phyloP scores from a whole-genome alignment of 257 asterid genomes.

The Mentha longifolia region DNA sequence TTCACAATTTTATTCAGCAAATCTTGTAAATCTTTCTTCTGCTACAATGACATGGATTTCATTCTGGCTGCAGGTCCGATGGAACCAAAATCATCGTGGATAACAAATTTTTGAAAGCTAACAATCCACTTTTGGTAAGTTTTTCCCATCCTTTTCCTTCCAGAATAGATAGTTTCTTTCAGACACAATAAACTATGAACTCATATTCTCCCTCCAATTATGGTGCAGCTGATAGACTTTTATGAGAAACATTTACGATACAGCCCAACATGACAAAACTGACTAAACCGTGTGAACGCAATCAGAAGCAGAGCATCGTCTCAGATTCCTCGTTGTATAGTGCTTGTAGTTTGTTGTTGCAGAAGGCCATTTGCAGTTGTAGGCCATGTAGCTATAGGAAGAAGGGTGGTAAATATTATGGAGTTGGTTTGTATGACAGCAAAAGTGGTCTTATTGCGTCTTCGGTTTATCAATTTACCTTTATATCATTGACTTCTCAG shows the following conservation, averaged over 20 bases:
- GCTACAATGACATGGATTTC: constrained; percentile 20
- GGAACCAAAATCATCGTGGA: constrained; percentile 83
- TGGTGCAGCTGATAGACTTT: constrained; percentile 77
- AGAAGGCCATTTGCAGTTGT: constrained; percentile 31
- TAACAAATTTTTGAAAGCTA: constrained; percentile 82
- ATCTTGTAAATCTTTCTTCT: constrained; percentile 10
- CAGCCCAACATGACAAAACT: constrained; percentile 43
- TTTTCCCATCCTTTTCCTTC: background rate
- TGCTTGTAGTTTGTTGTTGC: constrained; percentile 46
- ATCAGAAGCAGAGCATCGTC: constrained; percentile 24
- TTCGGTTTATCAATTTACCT: constrained; percentile 30
- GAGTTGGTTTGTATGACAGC: constrained; percentile 30
- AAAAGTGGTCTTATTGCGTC: constrained; percentile 8
- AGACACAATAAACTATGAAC: no score
- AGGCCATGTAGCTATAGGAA: constrained; percentile 38
- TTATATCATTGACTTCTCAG: background rate
- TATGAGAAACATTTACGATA: constrained; percentile 86
- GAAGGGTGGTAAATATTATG: constrained; percentile 36
- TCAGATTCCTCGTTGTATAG: constrained; percentile 40
- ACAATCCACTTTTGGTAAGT: constrained; percentile 81
- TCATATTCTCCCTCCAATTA: background rate
- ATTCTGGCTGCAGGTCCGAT: constrained; percentile 67
- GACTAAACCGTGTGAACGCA: constrained; percentile 27
- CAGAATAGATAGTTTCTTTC: background rate
- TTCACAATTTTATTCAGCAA: background rate